These are phyloP conservation scores for Platanthera guangdongensis DNA, from an alignment of 106 monocot species.

Conservation along the genomic window DNA sequence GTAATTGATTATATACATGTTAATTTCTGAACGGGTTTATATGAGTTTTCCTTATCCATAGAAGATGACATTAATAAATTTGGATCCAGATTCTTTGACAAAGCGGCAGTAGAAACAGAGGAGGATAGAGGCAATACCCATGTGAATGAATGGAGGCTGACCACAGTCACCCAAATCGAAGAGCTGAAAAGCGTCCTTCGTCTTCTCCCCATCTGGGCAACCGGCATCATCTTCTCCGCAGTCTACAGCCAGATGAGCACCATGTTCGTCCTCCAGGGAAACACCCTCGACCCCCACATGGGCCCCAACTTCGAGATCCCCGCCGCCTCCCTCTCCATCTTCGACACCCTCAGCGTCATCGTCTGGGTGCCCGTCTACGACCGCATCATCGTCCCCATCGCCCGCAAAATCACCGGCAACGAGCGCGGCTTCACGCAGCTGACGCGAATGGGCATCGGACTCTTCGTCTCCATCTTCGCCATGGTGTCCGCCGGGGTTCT, in stretches of 20 bases:
- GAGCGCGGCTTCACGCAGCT: conserved; percentile 68
- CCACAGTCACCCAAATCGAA: conserved; percentile 77
- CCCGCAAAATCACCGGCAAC: conserved; percentile 43
- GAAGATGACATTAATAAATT: background rate
- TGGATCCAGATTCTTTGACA: conserved; percentile 53
- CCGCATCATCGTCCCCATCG: conserved; percentile 48
- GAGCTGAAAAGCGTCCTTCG: conserved; percentile 54
- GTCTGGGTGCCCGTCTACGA: conserved; percentile 77
- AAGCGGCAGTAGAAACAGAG: conserved; percentile 46
- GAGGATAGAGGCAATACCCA: conserved; percentile 15
- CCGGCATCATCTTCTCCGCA: conserved; percentile 62
- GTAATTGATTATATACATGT: too few relatives aligned
- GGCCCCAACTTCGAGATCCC: conserved; percentile 67
- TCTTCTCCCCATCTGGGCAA: conserved; percentile 67
- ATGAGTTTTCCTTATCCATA: background rate
- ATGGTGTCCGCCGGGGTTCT: conserved; percentile 62
- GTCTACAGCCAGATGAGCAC: conserved; percentile 81
- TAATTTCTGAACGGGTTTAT: too few relatives aligned
- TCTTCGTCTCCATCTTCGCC: conserved; percentile 61
- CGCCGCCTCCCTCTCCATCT: conserved; percentile 67
- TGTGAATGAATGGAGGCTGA: conserved; percentile 48
- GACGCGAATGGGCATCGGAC: conserved; percentile 75
- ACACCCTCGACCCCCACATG: conserved; percentile 60
- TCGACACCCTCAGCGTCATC: conserved; percentile 72
- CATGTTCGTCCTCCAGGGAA: conserved; percentile 77